phyloP scores from a whole-genome alignment of 2,329 filamentous ascomycete genomes.

The Trichoderma sp. region DNA sequence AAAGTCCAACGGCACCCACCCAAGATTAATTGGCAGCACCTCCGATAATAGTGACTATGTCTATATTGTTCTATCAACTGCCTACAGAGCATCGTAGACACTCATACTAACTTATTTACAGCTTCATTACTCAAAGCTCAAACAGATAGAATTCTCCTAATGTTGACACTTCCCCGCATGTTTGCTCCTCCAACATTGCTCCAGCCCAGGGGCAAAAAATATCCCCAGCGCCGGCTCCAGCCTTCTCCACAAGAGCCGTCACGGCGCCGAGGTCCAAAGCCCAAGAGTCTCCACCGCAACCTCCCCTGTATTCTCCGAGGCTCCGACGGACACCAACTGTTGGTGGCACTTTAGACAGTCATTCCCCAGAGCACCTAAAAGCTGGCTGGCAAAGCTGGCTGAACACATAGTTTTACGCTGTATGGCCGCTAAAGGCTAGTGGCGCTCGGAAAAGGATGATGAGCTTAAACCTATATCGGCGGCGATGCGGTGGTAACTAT shows the following conservation, averaged over 20 bases:
- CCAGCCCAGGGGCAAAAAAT: background rate
- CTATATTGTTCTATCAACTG: too few species aligned
- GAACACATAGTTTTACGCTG: too few species aligned
- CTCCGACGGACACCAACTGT: background rate
- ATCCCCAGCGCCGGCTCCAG: background rate
- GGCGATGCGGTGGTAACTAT: background rate
- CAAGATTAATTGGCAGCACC: background rate
- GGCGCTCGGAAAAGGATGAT: background rate
- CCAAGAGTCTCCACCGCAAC: background rate
- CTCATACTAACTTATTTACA: background rate
- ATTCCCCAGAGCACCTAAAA: too few species aligned
- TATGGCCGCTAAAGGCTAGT: too few species aligned
- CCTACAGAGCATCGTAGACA: too few species aligned
- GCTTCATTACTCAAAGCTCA: background rate
- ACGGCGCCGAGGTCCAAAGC: slow-evolving; percentile 9
- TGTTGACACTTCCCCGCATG: slow-evolving; percentile 8
- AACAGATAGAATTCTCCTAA: too few species aligned
- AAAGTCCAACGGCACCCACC: background rate
- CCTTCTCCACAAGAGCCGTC: background rate
- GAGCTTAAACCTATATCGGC: too few species aligned
- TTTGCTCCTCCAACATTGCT: background rate
- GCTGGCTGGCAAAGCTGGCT: too few species aligned
- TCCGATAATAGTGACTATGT: too few species aligned
- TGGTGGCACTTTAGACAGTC: too few species aligned
- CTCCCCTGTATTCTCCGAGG: background rate